These are phyloP conservation scores for Podospora anserina DNA, from an alignment of 495 filamentous ascomycete species.

Conservation along the genomic window DNA sequence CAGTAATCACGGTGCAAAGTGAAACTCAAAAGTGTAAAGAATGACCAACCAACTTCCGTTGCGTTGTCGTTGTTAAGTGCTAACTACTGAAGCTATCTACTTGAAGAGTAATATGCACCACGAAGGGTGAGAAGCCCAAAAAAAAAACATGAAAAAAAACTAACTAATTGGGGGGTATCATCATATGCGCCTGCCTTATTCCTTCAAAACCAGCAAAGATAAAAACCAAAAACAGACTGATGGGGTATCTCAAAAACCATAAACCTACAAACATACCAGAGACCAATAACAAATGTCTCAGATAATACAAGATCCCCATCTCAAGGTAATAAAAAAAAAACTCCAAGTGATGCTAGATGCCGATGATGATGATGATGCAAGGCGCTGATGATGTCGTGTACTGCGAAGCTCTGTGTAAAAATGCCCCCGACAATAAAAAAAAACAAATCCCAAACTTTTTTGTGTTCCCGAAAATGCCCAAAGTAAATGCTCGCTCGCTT, in stretches of 20 bases:
- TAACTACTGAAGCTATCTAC: neutral
- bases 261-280: neutral
- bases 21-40: neutral
- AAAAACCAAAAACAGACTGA: neutral
- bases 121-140: neutral
- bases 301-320: neutral
- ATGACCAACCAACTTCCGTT: neutral
- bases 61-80: neutral
- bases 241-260: conserved; percentile 4
- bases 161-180: conserved; percentile 6
- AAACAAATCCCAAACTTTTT: conserved; percentile 1
- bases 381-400: conserved; percentile 1
- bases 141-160: neutral
- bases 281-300: neutral
- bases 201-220: conserved; percentile 1
- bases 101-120: neutral
- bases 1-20: neutral
- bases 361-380: conserved; percentile 5
- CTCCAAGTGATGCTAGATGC: neutral
- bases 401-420: neutral
- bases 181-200: conserved; percentile 4
- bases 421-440: neutral
- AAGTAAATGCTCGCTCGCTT: conserved; percentile 1
- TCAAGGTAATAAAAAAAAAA: conserved; percentile 2
- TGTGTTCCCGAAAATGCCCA: conserved; percentile 6